Conservation (phyloP, 768 basidiomycete genomes). For the Podaxis sp. region DNA sequence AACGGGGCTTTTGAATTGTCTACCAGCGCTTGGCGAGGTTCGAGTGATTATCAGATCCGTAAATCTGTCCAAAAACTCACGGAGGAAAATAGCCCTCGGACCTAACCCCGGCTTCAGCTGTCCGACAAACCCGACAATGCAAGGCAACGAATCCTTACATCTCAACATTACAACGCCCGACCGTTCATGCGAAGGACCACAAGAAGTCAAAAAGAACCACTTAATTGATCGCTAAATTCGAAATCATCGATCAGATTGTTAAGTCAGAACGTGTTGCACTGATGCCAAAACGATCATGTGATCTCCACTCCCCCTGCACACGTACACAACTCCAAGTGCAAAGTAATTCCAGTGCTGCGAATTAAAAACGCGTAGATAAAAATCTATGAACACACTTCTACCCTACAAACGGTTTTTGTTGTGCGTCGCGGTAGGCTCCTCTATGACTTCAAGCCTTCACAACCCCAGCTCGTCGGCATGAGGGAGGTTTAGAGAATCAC, state of each 20-base stretch:
- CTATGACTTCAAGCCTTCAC: conserved; percentile 29
- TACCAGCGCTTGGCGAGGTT: too few relatives aligned
- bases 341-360: neutral
- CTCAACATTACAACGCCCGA: neutral
- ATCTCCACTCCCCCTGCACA: neutral
- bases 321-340: neutral
- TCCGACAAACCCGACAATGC: too few relatives aligned
- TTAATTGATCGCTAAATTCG: neutral
- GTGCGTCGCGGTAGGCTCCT: neutral
- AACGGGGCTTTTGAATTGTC: too few relatives aligned
- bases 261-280: too few relatives aligned
- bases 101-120: too few relatives aligned
- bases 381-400: conserved; percentile 18
- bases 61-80: too few relatives aligned
- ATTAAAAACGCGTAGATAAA: conserved; percentile 7
- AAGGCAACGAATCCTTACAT: too few relatives aligned
- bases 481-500: conserved; percentile 72
- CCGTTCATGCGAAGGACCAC: neutral
- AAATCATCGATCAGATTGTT: too few relatives aligned
- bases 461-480: conserved; percentile 83
- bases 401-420: conserved; percentile 10
- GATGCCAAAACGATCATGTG: neutral
- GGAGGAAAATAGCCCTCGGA: too few relatives aligned
- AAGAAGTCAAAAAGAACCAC: neutral
- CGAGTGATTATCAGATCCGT: too few relatives aligned